These are phyloP conservation scores for Sporothrix phasma DNA, from an alignment of 2,329 filamentous ascomycete species.

Conservation along the genomic window DNA sequence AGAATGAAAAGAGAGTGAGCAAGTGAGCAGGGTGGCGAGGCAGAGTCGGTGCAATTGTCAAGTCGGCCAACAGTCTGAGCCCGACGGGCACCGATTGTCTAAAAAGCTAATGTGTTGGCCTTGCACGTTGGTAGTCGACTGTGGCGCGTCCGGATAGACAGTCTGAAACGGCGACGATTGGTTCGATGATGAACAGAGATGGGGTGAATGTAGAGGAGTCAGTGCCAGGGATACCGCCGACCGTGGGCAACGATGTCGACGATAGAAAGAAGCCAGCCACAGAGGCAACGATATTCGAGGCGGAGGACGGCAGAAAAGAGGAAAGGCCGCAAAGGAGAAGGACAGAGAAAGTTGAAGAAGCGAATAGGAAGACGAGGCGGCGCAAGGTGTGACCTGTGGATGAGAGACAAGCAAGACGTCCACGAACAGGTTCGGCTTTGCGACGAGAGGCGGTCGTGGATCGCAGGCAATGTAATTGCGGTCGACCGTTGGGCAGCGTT, in stretches of 20 bases:
- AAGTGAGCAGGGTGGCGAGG: neutral
- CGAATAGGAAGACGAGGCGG: neutral
- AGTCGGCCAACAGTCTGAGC: neutral
- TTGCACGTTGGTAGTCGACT: neutral
- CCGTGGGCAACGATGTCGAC: neutral
- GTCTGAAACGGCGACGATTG: neutral
- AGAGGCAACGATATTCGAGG: neutral
- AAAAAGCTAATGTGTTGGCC: neutral
- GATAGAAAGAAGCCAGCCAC: neutral
- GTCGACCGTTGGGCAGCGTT: slow-evolving; percentile 5
- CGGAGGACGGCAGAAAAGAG: neutral
- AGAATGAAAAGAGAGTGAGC: neutral
- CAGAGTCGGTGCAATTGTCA: neutral
- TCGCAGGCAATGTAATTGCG: neutral
- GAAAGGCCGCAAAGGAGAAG: neutral
- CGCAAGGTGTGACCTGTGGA: neutral
- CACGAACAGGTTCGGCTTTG: neutral
- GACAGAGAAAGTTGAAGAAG: neutral
- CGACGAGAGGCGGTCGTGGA: neutral
- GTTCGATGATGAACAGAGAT: neutral
- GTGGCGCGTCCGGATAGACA: neutral
- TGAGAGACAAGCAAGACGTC: neutral
- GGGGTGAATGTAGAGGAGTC: slow-evolving; percentile 7
- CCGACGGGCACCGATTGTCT: no score
- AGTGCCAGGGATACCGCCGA: slow-evolving; percentile 1